Evolutionary conservation across 371 early-diverging fungal genomes (phyloP), one percentile per base, ranked within the genome.

Genomic region (Blakeslea trispora): DNA sequence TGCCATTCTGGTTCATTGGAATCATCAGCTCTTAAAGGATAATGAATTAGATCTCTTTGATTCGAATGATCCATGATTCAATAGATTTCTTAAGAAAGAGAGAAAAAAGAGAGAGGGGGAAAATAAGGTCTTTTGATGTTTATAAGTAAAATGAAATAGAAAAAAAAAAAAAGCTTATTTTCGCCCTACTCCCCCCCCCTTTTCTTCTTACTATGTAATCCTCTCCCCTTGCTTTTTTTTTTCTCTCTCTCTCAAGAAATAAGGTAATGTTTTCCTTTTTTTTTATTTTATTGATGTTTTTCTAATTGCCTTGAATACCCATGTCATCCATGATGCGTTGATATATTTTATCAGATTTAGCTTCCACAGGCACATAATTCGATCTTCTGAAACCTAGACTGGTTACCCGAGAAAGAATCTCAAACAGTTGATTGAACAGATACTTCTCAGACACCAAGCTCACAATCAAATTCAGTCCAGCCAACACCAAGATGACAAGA

Each of bases 401-500:
- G n/a, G n/a, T 18, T 15, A 5, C 31, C 45, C 23, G 44, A 39
- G 9, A 62, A 18, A 73, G 5, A 32, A 59, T 47, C 1, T 55
- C 56, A 15, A 64, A 63, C 23, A 71, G 34, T 17, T 61, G 57
- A 17, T 21, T 47, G 64, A 82, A 82, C 7, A 79, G 7, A 44
- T 79, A 83, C 48, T 81, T 72, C 59, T 90, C 90, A 24, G 74
- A 77, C 0, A 74, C 7, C 53, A 75, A 79, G 34, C 81, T 78
- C 9, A 81, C 34, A 15, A 53, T 50, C 22, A 85, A 64, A 64
- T 87, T 77, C 31, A 65, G 24, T 0, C 66, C 51, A 2, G 80
- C 85, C 42, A 84, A 51, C 8, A 55, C 48, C 15, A 86, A 11
- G 53, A 90, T 64, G 40, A 68, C 58, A 21, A 71, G 45, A 24